phyloP scores from a whole-genome alignment of 768 basidiomycete species.

The Cubamyces lactineus region DNA sequence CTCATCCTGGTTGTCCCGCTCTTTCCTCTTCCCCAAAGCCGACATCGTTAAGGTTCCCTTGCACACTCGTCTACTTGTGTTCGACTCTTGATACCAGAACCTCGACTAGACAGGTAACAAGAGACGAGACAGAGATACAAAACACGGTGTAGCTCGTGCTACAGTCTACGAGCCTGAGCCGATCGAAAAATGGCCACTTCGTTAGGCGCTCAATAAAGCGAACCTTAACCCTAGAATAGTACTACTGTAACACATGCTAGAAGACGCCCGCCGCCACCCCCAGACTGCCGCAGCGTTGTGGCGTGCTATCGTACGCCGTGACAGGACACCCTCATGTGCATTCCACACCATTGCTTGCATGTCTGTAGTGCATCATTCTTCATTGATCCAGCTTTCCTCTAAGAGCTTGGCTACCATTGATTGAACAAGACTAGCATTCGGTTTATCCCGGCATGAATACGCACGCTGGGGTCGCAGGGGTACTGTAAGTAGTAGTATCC shows the following conservation, averaged over 20 bases:
- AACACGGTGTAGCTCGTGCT: neutral
- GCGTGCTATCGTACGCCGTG: constrained; percentile 7
- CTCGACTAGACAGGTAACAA: neutral
- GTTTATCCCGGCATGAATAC: too few species aligned
- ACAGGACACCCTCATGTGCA: too few species aligned
- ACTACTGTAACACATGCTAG: neutral
- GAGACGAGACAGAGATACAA: neutral
- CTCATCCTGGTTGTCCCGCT: constrained; percentile 20
- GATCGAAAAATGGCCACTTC: constrained; percentile 5
- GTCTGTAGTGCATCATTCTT: too few species aligned
- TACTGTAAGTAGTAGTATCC: too few species aligned
- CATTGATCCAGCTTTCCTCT: too few species aligned
- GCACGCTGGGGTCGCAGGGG: too few species aligned
- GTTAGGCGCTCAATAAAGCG: neutral
- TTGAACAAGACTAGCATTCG: too few species aligned
- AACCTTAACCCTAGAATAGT: constrained; percentile 5
- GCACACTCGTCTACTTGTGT: too few species aligned
- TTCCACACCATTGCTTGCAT: too few species aligned
- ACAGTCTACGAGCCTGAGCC: neutral
- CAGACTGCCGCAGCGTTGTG: constrained; percentile 14
- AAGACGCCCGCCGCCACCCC: neutral
- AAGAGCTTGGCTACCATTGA: too few species aligned
- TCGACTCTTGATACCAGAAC: too few species aligned
- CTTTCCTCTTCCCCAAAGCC: constrained; percentile 26
- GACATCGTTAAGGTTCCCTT: constrained; percentile 5